Evolutionary conservation across 805 yeast species (phyloP), one percentile per base, ranked within the genome.

Genomic region (Candida ovalis): DNA sequence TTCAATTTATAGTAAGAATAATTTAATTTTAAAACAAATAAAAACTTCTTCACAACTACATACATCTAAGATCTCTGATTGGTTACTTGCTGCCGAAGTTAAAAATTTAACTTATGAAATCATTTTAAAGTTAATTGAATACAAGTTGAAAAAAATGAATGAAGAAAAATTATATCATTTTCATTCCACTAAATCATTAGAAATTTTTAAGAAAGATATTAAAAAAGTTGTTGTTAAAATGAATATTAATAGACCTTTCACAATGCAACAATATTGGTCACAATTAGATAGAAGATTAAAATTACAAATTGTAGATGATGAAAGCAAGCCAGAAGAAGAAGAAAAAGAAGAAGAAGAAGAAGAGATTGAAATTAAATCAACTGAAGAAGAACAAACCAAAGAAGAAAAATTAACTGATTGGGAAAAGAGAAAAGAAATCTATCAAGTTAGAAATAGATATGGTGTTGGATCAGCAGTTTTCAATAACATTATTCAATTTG

Each of bases 181-280:
- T 4, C 12, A 48, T 12, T 17, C 33, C n/a, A 24, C 36, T 25
- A 28, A 41, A 28, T 40, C 46, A 9, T 23, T 50, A 3, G 6
- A 15, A 21, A 42, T 54, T 18, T 38, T 32, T 8, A 40, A 43
- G 13, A n/a, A 42, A 6, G 59, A 56, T 37, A 40, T 57, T 4
- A 33, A 40, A 21, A 21, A 37, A 12, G 52, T 56, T 9, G 40
- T 43, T 12, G 42, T 27, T 2, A 27, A 46, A 3, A 35, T 50
- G 40, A 40, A 42, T 9, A 42, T 43, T 1, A 37, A 39, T 4
- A 35, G 58, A 18, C 54, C 56, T 1, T 25, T 43, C 3, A 50
- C 40, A 25, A n/a, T 54, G 43, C 43, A 44, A 30, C 47, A 49
- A 18, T 58, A 57, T 43, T 58, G 62, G 62, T 43, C 49, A 6